These are phyloP conservation scores for Articulospora tetracladia DNA, from an alignment of 495 filamentous ascomycete species.

Conservation along the genomic window DNA sequence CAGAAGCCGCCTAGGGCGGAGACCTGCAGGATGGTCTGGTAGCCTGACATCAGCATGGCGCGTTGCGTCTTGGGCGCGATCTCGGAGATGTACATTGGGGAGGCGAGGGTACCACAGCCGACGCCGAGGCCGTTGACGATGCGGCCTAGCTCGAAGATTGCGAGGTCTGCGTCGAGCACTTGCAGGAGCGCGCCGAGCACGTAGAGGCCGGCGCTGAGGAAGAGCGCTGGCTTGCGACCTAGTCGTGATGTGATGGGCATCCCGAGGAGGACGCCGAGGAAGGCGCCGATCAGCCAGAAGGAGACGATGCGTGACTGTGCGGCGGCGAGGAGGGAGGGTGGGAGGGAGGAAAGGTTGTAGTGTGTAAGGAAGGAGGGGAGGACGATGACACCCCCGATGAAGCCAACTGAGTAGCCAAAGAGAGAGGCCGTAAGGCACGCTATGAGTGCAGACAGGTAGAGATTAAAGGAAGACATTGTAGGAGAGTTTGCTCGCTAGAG, in stretches of 20 bases:
- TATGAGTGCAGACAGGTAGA: slow-evolving; percentile 3
- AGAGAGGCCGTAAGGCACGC: slow-evolving; percentile 9
- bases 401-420: slow-evolving; percentile 12
- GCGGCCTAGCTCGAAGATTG: slow-evolving; percentile 1
- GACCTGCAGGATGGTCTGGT: slow-evolving; percentile 10
- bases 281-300: slow-evolving; percentile 6
- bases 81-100: slow-evolving; percentile 13
- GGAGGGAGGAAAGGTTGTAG: slow-evolving; percentile 1
- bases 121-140: slow-evolving; percentile 10
- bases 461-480: neutral
- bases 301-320: slow-evolving; percentile 8
- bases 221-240: slow-evolving; percentile 3
- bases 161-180: neutral
- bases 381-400: slow-evolving; percentile 11
- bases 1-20: slow-evolving; percentile 6
- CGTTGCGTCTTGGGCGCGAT: slow-evolving; percentile 2
- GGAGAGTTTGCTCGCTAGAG: neutral
- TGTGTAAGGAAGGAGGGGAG: slow-evolving; percentile 7
- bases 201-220: neutral
- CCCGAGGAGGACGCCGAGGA: slow-evolving; percentile 6
- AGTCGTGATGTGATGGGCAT: slow-evolving; percentile 7
- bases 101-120: slow-evolving; percentile 5
- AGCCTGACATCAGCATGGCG: slow-evolving; percentile 13
- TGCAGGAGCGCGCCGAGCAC: slow-evolving; percentile 1
- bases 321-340: neutral